Evolutionary conservation across 2,329 filamentous ascomycete genomes (phyloP), one percentile per base, ranked within the genome.

Genomic region (Blastomyces silverae): DNA sequence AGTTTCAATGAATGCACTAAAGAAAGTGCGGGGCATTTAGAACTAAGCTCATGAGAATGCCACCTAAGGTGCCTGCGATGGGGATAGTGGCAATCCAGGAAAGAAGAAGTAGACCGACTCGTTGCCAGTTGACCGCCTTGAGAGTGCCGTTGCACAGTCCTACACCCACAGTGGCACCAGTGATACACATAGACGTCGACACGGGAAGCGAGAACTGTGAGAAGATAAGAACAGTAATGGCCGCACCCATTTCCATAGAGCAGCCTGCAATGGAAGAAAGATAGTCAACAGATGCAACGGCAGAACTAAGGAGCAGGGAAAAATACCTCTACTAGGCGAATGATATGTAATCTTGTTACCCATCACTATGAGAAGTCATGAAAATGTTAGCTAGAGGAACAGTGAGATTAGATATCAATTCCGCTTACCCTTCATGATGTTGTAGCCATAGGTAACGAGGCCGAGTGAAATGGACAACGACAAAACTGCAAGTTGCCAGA

Each of bases 241-340:
- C 88, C 56, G 89, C 88, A 58, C 89, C 89, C 84, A 92, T 84
- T 74, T 92, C 89, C 89, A 92, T 92, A 61, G 87, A 90, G 70
- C 79, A 89, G 62, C 80, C 62, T 67, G 67, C 52, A 44, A 60
- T 5, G 46, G 31, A 31, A 63, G 10, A 25, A 48, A 70, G 58
- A 71, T 69, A 42, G 64, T 31, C 20, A 61, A 28, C 22, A 17
- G 46, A 50, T 44, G 44, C 39, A 48, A 31, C 48, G 1, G 2
- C 37, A 60, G n/a, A 22, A n/a, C 20, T 6, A 44, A 59, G 31
- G 25, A n/a, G 34, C 1, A 15, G 56, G 60, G 69, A 70, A 73
- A 64, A 17, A 39, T 57, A 57, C 76, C 82, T 70, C 83, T 73
- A 68, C 76, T 80, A 4, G 83, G 83, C 2, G 82, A 84, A 75